These are phyloP conservation scores for Setaria viridis DNA, from an alignment of 202 grass and related monocot genomes.

Conservation along the genomic window DNA sequence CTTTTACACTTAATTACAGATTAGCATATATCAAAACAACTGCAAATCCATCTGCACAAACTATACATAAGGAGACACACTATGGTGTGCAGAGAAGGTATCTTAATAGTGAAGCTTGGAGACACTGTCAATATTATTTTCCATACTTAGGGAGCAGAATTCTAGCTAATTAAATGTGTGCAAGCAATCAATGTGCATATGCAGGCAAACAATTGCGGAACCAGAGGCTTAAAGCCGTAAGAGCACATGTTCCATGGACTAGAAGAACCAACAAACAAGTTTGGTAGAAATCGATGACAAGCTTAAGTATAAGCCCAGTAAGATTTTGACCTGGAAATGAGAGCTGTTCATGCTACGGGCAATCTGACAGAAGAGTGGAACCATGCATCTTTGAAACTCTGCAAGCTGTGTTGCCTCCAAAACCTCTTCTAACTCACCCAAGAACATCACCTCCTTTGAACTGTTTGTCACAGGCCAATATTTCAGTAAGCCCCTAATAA, in stretches of 20 bases:
- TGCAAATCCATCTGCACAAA: constrained; percentile 5
- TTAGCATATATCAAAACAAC: constrained; percentile 17
- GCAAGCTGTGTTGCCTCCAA: constrained; percentile 89
- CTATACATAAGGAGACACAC: not conserved
- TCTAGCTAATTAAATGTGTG: constrained; percentile 13
- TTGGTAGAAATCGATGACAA: constrained; percentile 20
- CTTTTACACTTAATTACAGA: not conserved
- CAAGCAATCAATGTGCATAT: not conserved
- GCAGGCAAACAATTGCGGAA: not conserved
- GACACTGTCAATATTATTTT: not conserved
- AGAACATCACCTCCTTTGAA: constrained; percentile 99
- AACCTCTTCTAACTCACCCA: constrained; percentile 96
- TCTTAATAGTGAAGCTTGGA: not conserved
- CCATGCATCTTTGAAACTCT: constrained; percentile 94
- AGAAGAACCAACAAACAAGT: constrained; percentile 3
- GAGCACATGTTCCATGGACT: not conserved
- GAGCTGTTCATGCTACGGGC: constrained; percentile 84
- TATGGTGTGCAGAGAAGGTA: not conserved
- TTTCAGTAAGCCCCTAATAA: constrained; percentile 95
- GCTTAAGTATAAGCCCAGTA: constrained; percentile 19
- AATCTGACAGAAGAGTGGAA: constrained; percentile 81
- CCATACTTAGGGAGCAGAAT: not conserved
- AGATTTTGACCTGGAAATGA: constrained; percentile 88
- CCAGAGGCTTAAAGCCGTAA: constrained; percentile 16
- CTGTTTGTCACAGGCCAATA: constrained; percentile 99